These are phyloP conservation scores for Heteromeles arbutifolia DNA, from an alignment of 306 rosid genomes.

Conservation along the genomic window DNA sequence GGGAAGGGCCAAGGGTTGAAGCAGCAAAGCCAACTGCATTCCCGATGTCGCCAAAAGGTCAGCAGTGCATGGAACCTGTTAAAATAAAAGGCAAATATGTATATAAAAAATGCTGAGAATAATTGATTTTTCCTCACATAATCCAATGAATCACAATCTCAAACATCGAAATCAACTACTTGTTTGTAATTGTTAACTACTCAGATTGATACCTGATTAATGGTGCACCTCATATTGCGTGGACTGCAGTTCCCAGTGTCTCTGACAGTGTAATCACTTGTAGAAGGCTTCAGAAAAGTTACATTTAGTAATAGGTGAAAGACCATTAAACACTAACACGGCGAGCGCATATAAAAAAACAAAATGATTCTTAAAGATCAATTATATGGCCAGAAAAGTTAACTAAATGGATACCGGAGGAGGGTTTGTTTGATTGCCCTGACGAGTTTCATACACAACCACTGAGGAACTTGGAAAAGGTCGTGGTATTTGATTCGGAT, in stretches of 20 bases:
- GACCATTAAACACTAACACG: conserved; percentile 6
- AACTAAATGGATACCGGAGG: conserved; percentile 68
- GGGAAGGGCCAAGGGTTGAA: conserved; percentile 94
- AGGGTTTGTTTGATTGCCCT: conserved; percentile 76
- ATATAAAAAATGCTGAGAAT: background rate
- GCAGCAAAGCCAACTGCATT: conserved; percentile 93
- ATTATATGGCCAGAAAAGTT: background rate
- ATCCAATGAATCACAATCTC: background rate
- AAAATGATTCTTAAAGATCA: background rate
- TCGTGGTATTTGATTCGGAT: conserved; percentile 94
- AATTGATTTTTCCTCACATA: background rate
- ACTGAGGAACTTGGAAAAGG: conserved; percentile 78
- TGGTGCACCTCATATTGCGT: conserved; percentile 95
- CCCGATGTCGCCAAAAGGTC: conserved; percentile 91
- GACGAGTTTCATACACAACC: conserved; percentile 74
- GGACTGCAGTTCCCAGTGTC: conserved; percentile 98
- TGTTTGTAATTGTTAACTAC: background rate
- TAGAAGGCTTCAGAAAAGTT: conserved; percentile 65
- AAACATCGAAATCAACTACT: background rate
- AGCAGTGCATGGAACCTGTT: conserved; percentile 80
- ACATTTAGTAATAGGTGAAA: conserved; percentile 1
- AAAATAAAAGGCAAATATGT: conserved; percentile 13
- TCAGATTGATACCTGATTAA: conserved; percentile 67
- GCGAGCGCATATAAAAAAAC: background rate
- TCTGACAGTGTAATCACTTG: conserved; percentile 73